A percentile compares a stretch with the other conserved stretches of the same genome.
These are phyloP conservation scores for Trichomonascaceae sp. DNA, from an alignment of 1,139 yeast genomes.

Conservation along the genomic window DNA sequence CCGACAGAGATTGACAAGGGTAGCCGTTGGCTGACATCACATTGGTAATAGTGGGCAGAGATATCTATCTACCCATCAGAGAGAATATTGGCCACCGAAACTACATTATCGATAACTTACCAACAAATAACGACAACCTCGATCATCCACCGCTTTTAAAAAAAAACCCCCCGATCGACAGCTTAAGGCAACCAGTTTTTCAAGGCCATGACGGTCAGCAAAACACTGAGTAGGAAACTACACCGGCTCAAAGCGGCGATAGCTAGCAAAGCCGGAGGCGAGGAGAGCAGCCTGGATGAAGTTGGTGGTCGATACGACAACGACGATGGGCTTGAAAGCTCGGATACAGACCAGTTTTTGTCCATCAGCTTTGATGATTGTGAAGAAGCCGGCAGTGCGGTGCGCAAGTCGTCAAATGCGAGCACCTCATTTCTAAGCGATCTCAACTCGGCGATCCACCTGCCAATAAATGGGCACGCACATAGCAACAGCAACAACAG, in stretches of 20 bases:
- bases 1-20: too few relatives aligned
- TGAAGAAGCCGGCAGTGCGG: slow-evolving; percentile 4
- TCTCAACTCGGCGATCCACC: slow-evolving; percentile 1
- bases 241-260: background rate
- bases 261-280: background rate
- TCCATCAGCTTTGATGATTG: slow-evolving; percentile 17
- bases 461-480: slow-evolving; percentile 1
- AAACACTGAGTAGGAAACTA: background rate
- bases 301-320: background rate
- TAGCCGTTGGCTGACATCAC: too few relatives aligned
- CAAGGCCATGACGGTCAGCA: background rate
- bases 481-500: background rate
- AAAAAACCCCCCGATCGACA: too few relatives aligned
- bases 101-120: too few relatives aligned
- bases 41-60: too few relatives aligned
- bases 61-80: too few relatives aligned
- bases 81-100: too few relatives aligned
- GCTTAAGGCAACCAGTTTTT: too few relatives aligned
- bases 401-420: slow-evolving; percentile 6
- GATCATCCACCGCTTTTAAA: too few relatives aligned
- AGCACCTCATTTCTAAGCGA: slow-evolving; percentile 2
- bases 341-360: slow-evolving; percentile 14
- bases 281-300: too few relatives aligned
- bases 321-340: background rate
- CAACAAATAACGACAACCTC: too few relatives aligned